Evolutionary conservation across 495 filamentous ascomycete genomes (phyloP), one percentile per base, ranked within the genome.

Genomic region (Apiosordaria backusii): DNA sequence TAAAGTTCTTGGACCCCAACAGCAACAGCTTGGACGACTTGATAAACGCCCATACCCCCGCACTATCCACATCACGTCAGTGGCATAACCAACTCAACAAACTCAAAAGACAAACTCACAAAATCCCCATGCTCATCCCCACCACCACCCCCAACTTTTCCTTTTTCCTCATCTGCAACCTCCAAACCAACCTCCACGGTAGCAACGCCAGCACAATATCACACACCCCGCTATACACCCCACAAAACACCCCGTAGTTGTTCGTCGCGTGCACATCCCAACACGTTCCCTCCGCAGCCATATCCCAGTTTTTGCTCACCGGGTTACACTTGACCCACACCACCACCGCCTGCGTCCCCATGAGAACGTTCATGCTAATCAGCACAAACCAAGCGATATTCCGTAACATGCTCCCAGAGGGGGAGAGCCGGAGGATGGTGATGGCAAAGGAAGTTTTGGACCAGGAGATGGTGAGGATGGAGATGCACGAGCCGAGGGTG

Each of bases 371-470:
- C 72, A 76, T 75, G 1, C 67, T 64, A 9, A 74, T 45, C 7
- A 74, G 67, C 3, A 74, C 52, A 6, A 57, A 62, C 66, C 66
- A 70, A 24, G 72, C 66, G 7, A 74, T 63, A 0, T 6, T 16
- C 10, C 68, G 65, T 1, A 63, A 19, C 45, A 53, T 57, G 19
- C 65, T 63, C 10, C 35, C 35, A 45, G 35, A 45, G 21, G 58
- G 61, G 3, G 65, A 60, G 1, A 78, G 50, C 4, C 76, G 74
- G 6, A 76, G 66, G 4, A 78, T 29, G 1, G 74, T 75, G 27
- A 78, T 58, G 16, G 70, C 76, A 25, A 76, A 78, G 0, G 72
- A 71, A 0, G 72, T 76, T 67, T 78, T 78, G 57, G 69, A 74
- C 68, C 68, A 72, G 6, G 71, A 67, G 25, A 72, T 64, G 55